Evolutionary conservation across 108 stramenopile genomes (phyloP), one percentile per base, ranked within the genome.

Genomic region (Conticribra guillardii): DNA sequence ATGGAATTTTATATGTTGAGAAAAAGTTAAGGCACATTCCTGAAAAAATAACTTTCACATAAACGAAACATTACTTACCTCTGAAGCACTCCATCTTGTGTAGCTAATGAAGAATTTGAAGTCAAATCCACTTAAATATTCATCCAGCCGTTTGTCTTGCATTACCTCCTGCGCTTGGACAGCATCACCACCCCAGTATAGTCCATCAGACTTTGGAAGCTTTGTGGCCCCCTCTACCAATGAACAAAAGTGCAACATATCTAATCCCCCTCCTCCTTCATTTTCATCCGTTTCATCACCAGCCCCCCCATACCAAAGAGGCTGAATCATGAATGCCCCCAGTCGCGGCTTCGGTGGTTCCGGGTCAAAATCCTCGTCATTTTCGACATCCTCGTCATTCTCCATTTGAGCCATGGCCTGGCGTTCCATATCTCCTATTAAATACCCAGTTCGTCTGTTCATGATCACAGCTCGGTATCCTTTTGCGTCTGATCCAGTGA

Each of bases 81-180:
- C 79, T 28, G 59, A 44, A 9, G 84, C 82, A 7, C 82, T 37
- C 87, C 88, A 94, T 55, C 82, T 71, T 0, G 92, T 94, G 49
- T 67, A 76, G 60, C 91, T 89, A 31, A 94, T 88, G 67, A 90
- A 94, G 46, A 94, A 94, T 74, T 94, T 94, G 59, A 94, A 94
- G 67, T 91, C 89, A 80, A 94, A 94, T 16, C 92, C 92, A 48
- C 79, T 85, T 62, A 87, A 54, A 48, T 80, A 53, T 17, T 74
- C 76, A 31, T 80, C 85, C 48, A 86, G 64, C 8, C 80, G 52
- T 1, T 59, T 37, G 59, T 89, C 85, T 41, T 74, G 72, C 89
- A 94, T 89, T 24, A 84, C 86, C 16, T 89, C 85, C 56, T 87
- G 86, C n/a, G 89, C 89, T 69, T 86, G 86, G 7, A 75, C 75